phyloP scores from a whole-genome alignment of 306 rosid genomes.

The Alnus rubra region DNA sequence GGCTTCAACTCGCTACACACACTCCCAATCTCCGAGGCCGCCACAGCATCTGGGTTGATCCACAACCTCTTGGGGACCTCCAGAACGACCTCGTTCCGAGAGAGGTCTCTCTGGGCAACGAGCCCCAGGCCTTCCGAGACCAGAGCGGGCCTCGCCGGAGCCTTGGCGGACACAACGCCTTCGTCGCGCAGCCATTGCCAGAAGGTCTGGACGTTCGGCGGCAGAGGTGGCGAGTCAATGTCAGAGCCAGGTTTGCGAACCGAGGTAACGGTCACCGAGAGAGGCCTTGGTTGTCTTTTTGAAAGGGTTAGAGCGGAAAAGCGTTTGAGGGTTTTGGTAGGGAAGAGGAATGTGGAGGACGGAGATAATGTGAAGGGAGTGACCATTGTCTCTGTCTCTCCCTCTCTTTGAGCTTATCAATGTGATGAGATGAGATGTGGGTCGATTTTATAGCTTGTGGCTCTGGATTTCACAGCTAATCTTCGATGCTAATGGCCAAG shows the following conservation, averaged over 20 bases:
- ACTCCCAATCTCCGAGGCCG: slow-evolving; percentile 77
- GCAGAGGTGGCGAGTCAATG: slow-evolving; percentile 40
- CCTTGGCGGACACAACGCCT: slow-evolving; percentile 71
- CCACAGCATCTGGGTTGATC: slow-evolving; percentile 93
- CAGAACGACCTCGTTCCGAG: slow-evolving; percentile 77
- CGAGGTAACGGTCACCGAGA: slow-evolving; percentile 31
- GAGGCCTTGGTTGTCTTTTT: slow-evolving; percentile 25
- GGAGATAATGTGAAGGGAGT: slow-evolving; percentile 31
- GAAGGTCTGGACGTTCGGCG: slow-evolving; percentile 65
- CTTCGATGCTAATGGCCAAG: no score
- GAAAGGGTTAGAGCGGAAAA: slow-evolving; percentile 1
- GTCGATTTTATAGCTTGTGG: neutral
- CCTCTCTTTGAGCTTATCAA: neutral
- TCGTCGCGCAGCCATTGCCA: slow-evolving; percentile 88
- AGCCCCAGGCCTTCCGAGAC: slow-evolving; percentile 84
- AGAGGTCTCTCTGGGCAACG: slow-evolving; percentile 59
- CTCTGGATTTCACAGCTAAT: slow-evolving; percentile 26
- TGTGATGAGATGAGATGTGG: neutral
- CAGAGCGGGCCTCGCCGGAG: slow-evolving; percentile 70
- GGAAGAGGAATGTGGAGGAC: slow-evolving; percentile 32
- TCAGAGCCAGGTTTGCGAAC: slow-evolving; percentile 46
- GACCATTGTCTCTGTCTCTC: slow-evolving; percentile 31
- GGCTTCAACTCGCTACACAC: slow-evolving; percentile 80
- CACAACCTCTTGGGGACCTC: slow-evolving; percentile 91
- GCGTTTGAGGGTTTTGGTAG: slow-evolving; percentile 20